Evolutionary conservation across 192 early-diverging fungal genomes (phyloP).

Genomic region (Mortierella claussenii): DNA sequence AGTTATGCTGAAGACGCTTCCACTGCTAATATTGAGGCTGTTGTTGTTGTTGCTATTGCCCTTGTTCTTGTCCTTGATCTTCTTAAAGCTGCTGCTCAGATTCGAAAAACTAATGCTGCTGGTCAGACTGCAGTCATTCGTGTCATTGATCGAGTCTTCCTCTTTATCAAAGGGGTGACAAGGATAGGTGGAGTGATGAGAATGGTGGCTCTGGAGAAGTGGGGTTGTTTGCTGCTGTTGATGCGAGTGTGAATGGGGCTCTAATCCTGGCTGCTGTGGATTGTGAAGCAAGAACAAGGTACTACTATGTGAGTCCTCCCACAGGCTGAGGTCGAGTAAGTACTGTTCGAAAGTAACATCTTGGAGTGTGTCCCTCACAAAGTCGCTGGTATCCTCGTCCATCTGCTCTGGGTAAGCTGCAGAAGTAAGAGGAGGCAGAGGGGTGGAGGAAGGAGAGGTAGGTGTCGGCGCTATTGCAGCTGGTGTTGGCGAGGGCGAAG

Average conservation of each 20-base stretch:
- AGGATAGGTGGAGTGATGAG: neutral
- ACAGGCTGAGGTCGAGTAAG: neutral
- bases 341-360: neutral
- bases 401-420: too few species aligned
- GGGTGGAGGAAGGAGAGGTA: neutral
- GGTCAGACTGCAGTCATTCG: neutral
- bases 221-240: neutral
- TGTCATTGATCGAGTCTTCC: neutral
- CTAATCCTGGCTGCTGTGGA: too few species aligned
- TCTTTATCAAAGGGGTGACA: slow-evolving; percentile 11
- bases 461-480: too few species aligned
- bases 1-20: neutral
- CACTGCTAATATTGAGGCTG: slow-evolving; percentile 1
- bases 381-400: neutral
- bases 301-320: neutral
- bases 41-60: neutral
- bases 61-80: neutral
- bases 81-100: neutral
- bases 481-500: neutral
- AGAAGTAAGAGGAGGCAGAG: too few species aligned
- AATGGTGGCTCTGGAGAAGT: neutral
- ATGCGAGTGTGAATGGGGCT: too few species aligned
- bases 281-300: too few species aligned
- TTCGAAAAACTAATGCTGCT: neutral
- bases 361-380: neutral